phyloP scores from a whole-genome alignment of 2,329 filamentous ascomycete genomes.

The Onygenales sp. region DNA sequence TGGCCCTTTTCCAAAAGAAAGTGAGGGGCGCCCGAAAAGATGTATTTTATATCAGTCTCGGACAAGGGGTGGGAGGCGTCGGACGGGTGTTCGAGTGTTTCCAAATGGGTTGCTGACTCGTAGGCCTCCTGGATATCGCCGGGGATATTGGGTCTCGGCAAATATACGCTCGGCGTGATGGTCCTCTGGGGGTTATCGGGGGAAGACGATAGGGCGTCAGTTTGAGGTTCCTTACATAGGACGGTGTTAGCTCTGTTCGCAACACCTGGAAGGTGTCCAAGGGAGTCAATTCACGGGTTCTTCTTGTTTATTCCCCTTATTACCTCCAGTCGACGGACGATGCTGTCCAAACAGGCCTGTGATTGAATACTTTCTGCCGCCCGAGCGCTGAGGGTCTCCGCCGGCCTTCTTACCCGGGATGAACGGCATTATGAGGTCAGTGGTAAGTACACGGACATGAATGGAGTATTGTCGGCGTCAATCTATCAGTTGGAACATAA shows the following conservation, averaged over 20 bases:
- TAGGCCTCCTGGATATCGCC: slow-evolving; percentile 10
- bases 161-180: neutral
- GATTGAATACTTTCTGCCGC: neutral
- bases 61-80: slow-evolving; percentile 6
- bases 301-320: neutral
- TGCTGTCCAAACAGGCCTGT: neutral
- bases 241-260: neutral
- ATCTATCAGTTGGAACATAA: too few relatives aligned
- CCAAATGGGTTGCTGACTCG: slow-evolving; percentile 3
- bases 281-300: neutral
- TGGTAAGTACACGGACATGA: too few relatives aligned
- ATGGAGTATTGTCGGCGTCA: too few relatives aligned
- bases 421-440: neutral
- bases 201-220: neutral
- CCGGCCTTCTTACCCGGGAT: neutral
- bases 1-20: slow-evolving; percentile 36
- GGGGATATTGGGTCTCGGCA: neutral
- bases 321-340: neutral
- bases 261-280: neutral
- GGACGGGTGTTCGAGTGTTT: neutral
- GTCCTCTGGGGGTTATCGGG: neutral
- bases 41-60: slow-evolving; percentile 28
- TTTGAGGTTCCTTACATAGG: neutral
- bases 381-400: neutral
- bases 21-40: slow-evolving; percentile 36